Evolutionary conservation across 2,329 filamentous ascomycete species (phyloP), one percentile per base, ranked within the genome.

Genomic region (Karstenula rhodostoma): DNA sequence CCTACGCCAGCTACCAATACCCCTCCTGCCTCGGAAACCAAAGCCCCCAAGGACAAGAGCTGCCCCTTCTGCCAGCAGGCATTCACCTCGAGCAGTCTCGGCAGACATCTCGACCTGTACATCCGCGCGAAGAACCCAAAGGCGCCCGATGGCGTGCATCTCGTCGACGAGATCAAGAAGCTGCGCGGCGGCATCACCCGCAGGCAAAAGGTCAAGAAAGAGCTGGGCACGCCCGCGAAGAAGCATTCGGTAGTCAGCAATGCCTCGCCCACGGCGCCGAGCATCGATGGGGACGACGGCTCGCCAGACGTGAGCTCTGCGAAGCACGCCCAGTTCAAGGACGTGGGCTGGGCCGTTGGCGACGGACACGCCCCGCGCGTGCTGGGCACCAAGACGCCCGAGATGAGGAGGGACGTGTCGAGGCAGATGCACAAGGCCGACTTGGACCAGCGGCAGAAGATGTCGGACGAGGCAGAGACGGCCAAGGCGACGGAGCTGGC

Each of bases 91-190:
- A 97, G 93, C 17, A 96, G 93, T 2, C 87, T 98, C 56, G 94
- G 94, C 52, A 90, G 94, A 48, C 94, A 98, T 79, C 89, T 97
- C 67, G 94, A 98, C 77, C 87, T 97, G 42, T 97, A 96, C 78
- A 94, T 97, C 72, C 94, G 93, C 74, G 90, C 93, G 60, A 96
- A 93, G 81, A 97, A 97, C 77, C 93, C 94, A 1, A 95, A 94
- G 78, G 85, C 89, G 1, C 82, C 90, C 7, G 94, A 98, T 79
- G 94, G 94, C 52, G 81, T 97, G 48, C 94, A 98, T 79, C 85
- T 96, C 80, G 92, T 97, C 60, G 92, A 94, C 8, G 92, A 92
- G 77, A 98, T 98, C 71, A 86, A 87, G 67, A 92, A 90, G 78
- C 82, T 96, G 71, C 88, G 94, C 56, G 92, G 92, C 47, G 86